Conservation (phyloP, 2,329 filamentous ascomycete species). For the Phaeoacremonium minimum region DNA sequence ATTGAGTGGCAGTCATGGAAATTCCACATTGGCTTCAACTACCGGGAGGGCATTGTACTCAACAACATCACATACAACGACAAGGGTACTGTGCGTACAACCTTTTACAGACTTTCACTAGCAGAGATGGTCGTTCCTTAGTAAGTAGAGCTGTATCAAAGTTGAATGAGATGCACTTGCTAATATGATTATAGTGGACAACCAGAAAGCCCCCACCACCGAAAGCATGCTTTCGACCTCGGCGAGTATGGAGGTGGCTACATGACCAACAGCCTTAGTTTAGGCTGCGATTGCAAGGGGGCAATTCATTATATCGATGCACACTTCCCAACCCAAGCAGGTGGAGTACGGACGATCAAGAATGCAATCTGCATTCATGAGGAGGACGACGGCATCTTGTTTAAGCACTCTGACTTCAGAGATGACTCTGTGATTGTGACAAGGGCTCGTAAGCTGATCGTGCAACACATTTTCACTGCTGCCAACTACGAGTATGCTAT, state of each 20-base stretch:
- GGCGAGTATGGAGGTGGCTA: constrained; percentile 80
- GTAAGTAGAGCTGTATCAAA: no score
- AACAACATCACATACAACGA: constrained; percentile 90
- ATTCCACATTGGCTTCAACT: constrained; percentile 91
- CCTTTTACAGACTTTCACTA: constrained; percentile 86
- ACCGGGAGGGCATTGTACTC: constrained; percentile 84
- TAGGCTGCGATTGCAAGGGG: constrained; percentile 85
- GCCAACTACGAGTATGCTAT: constrained; percentile 88
- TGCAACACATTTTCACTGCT: constrained; percentile 91
- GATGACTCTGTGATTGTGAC: constrained; percentile 86
- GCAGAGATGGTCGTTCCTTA: constrained; percentile 95
- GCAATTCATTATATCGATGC: constrained; percentile 90
- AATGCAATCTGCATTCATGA: constrained; percentile 96
- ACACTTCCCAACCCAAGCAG: constrained; percentile 73
- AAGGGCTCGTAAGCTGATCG: constrained; percentile 76
- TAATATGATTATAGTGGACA: constrained; percentile 61
- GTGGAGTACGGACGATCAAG: constrained; percentile 76
- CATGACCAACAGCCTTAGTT: constrained; percentile 73
- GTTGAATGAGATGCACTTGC: constrained; percentile 10
- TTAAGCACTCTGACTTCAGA: constrained; percentile 93
- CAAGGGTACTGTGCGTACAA: constrained; percentile 68
- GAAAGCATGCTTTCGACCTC: constrained; percentile 78
- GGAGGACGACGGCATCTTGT: constrained; percentile 85
- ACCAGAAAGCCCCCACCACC: constrained; percentile 73
- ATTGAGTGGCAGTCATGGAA: constrained; percentile 93